Evolutionary conservation across 2,329 filamentous ascomycete species (phyloP), one percentile per base, ranked within the genome.

Genomic region (Verticillium longisporum): DNA sequence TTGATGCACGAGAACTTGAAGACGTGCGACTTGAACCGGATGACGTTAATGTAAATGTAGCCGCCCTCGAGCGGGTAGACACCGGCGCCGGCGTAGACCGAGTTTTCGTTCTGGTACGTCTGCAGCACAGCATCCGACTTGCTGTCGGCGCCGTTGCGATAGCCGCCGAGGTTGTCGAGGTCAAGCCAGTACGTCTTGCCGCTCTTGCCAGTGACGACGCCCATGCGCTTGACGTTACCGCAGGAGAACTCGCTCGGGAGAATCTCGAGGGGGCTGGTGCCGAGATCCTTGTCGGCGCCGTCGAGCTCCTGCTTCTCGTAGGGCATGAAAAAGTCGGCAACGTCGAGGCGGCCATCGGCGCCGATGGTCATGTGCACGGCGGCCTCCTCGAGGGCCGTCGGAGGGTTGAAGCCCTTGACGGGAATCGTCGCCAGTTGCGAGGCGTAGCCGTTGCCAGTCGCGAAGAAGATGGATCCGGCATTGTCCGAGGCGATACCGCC

Each of bases 1-100:
- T 72, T 71, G 62, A 76, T 72, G 68, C 81, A 84, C 3, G 78
- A 77, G 66, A 85, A 85, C 64, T 84, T 82, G 74, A 84, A 85
- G 14, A 83, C 80, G 58, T 81, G 77, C 0, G 82, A 81, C n/a
- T 78, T 75, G 65, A 80, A 81, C 66, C 80, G 77, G 60, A 85
- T 83, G 4, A 84, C 73, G 26, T 77, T 77, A 67, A 79, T 77
- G 66, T 80, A 80, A 38, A 80, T 72, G 62, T 78, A 80, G 0
- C 78, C 78, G 1, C 78, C 78, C 34, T 80, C 78, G 0, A 80
- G 67, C 1, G 78, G 78, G 63, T 79, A 80, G 1, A 78, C 78
- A 11, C 78, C 78, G 6, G 74, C 73, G 1, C 78, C 78, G 1
- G 75, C 74, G 53, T 79, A 80, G 0, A 80, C 77, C 0, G 77